phyloP scores from a whole-genome alignment of 345 rosid species.

The Camelina hispida region DNA sequence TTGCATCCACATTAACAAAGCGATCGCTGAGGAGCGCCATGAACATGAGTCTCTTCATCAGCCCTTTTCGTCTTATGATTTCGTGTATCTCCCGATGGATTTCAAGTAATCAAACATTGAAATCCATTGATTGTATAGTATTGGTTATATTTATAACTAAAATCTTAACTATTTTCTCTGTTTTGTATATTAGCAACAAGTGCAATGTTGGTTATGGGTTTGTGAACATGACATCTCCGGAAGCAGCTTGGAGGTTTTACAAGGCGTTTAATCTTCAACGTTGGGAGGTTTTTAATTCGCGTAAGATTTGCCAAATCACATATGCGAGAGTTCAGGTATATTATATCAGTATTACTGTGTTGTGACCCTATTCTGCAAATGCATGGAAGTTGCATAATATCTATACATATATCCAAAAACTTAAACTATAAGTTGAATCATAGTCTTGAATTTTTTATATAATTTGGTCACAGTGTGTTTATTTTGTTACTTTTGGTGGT shows the following conservation, averaged over 20 bases:
- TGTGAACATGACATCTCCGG: slow-evolving; percentile 95
- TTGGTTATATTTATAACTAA: neutral
- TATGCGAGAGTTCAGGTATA: slow-evolving; percentile 95
- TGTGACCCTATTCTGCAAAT: neutral
- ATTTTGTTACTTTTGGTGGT: slow-evolving; percentile 11
- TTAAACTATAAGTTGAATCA: neutral
- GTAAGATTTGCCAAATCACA: slow-evolving; percentile 88
- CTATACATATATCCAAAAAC: neutral
- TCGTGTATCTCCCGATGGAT: slow-evolving; percentile 96
- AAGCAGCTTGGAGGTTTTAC: slow-evolving; percentile 81
- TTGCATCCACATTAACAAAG: slow-evolving; percentile 88
- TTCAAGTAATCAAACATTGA: slow-evolving; percentile 66
- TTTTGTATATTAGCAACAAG: slow-evolving; percentile 66
- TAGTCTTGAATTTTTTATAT: neutral
- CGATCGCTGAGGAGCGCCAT: slow-evolving; percentile 43
- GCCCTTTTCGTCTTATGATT: slow-evolving; percentile 85
- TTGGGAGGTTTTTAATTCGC: slow-evolving; percentile 98
- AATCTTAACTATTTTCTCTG: neutral
- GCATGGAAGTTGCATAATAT: neutral
- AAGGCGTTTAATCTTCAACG: slow-evolving; percentile 84
- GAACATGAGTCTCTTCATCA: slow-evolving; percentile 51
- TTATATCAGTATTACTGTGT: neutral
- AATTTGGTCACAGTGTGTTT: slow-evolving; percentile 9
- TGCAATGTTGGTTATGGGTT: slow-evolving; percentile 99
- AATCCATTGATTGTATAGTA: neutral